Conservation (phyloP, 768 basidiomycete genomes). For the Collybia mongolica region DNA sequence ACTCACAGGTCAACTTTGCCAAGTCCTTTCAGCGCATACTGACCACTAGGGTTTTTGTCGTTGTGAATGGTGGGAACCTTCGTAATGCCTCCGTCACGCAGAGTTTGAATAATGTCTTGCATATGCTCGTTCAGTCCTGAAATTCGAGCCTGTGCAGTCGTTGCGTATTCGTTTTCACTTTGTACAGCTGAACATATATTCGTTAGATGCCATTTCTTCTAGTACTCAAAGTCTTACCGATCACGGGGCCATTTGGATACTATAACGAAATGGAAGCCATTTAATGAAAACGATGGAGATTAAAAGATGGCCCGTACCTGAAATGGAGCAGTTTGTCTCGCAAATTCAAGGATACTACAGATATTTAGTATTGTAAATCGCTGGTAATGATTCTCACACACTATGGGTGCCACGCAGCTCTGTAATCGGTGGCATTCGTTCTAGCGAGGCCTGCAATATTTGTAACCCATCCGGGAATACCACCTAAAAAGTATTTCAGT, state of each 20-base stretch:
- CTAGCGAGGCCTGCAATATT: conserved; percentile 52
- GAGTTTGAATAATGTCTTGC: conserved; percentile 39
- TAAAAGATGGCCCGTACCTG: conserved; percentile 24
- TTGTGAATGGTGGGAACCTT: conserved; percentile 35
- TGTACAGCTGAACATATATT: conserved; percentile 25
- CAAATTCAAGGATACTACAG: conserved; percentile 24
- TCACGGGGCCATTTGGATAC: conserved; percentile 43
- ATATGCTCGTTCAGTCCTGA: conserved; percentile 36
- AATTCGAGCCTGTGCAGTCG: conserved; percentile 24
- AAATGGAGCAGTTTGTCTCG: conserved; percentile 29
- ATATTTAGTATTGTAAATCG: not conserved
- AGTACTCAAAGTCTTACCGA: conserved; percentile 22
- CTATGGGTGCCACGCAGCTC: conserved; percentile 49
- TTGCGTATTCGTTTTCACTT: conserved; percentile 47
- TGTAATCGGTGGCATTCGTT: conserved; percentile 59
- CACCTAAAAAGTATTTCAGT: conserved; percentile 18
- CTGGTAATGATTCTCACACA: conserved; percentile 9
- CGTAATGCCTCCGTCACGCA: conserved; percentile 35
- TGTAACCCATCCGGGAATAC: conserved; percentile 49
- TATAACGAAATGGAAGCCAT: conserved; percentile 19
- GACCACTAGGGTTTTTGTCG: conserved; percentile 28
- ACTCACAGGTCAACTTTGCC: conserved; percentile 35
- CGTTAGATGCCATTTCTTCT: not conserved
- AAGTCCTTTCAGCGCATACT: conserved; percentile 24
- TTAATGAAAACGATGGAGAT: too few species aligned